Base-by-base conservation (phyloP, 1,284 basidiomycete species). In the Inonotus hispidus region DNA sequence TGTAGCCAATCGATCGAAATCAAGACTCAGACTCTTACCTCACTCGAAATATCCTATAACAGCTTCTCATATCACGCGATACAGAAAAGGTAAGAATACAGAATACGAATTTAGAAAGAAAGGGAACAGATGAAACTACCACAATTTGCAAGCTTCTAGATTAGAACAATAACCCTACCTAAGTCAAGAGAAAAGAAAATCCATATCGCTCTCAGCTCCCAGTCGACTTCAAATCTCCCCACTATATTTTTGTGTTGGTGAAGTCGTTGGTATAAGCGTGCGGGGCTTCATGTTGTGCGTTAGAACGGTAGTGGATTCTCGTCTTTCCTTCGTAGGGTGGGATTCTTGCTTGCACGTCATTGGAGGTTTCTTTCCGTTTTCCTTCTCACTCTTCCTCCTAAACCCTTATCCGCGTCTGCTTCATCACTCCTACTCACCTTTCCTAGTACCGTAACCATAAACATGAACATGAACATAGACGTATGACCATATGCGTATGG, bases 261-360 rank as follows among this genome's bases (percentile, higher is more conserved):
- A 77, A 83, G 82, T 82, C 85, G 89, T 92, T 92, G 90, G 89
- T 91, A 77, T 76, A 91, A 92, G 89, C 89, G 90, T 91, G 90
- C 90, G 88, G 84, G 87, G 88, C 89, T 90, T 87, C 84, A 77
- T 90, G 82, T 88, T 83, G 71, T 90, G 89, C 88, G 88, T 87
- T 58, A n/a, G 39, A 85, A 78, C 82, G 81, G 74, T 25, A n/a
- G 65, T 66, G 64, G 61, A 66, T 49, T 38, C 16, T 11, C n/a
- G 41, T 23, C 21, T 23, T 49, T 13, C 47, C 6, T 49, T 25
- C n/a, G n/a, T n/a, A n/a, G n/a, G n/a, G 14, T 14, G 14, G 14
- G 5, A 5, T 45, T 16, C 14, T 16, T 35, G 52, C 58, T 56
- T 55, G 61, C 61, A 56, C 66, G 61, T 63, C 62, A 64, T 64